Conservation (phyloP, 352 stramenopile genomes). For the Globisporangium ultimum region DNA sequence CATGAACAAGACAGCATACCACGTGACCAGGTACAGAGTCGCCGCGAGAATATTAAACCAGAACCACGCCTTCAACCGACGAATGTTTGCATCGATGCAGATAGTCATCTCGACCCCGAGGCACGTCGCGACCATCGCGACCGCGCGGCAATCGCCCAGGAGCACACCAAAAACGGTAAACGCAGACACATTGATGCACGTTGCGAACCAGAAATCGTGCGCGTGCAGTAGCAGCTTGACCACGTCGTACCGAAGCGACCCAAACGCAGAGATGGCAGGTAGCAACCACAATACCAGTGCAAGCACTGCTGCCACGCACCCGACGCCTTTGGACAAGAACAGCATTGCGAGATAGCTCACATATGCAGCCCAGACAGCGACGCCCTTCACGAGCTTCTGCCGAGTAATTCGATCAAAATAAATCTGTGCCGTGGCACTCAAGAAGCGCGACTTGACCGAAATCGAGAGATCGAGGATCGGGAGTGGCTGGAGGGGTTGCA, state of each 20-base stretch:
- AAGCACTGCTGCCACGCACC: background rate
- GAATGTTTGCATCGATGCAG: constrained; percentile 14
- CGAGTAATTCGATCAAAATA: background rate
- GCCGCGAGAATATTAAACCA: constrained; percentile 4
- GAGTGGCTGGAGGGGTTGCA: constrained; percentile 2
- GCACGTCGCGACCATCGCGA: constrained; percentile 5
- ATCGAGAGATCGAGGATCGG: constrained; percentile 15
- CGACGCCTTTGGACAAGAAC: background rate
- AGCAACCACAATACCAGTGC: background rate
- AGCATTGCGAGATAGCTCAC: background rate
- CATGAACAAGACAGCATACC: constrained; percentile 1
- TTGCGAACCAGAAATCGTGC: constrained; percentile 16
- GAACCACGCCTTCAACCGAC: constrained; percentile 9
- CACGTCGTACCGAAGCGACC: constrained; percentile 12
- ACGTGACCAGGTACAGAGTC: background rate
- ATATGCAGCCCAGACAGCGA: background rate
- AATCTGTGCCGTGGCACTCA: background rate
- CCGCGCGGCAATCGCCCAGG: constrained; percentile 2
- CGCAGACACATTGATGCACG: constrained; percentile 3
- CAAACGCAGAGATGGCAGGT: background rate
- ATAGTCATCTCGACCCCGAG: constrained; percentile 15
- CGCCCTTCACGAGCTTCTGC: background rate
- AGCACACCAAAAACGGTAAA: constrained; percentile 2
- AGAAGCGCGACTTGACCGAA: constrained; percentile 19
- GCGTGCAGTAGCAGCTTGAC: constrained; percentile 4